Evolutionary conservation across 192 early-diverging fungal species (phyloP).

Genomic region (Gaertneriomyces semiglobifer): DNA sequence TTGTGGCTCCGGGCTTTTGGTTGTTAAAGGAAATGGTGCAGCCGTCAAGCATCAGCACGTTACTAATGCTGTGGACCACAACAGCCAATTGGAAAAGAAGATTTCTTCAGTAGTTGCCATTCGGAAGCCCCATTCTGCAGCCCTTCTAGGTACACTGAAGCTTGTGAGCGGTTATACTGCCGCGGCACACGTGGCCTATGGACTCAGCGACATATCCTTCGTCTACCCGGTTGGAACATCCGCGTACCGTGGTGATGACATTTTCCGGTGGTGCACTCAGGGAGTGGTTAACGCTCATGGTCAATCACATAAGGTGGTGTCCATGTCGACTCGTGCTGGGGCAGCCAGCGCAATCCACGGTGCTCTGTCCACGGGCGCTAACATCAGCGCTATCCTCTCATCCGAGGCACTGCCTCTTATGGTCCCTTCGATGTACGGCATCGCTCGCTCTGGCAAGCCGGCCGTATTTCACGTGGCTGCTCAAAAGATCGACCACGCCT

Average conservation of each 20-base stretch:
- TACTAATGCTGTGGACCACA: no score
- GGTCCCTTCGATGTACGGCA: conserved; percentile 76
- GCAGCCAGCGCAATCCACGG: conserved; percentile 77
- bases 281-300: conserved; percentile 68
- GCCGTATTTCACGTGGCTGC: conserved; percentile 82
- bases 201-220: conserved; percentile 76
- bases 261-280: conserved; percentile 62
- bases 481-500: conserved; percentile 57
- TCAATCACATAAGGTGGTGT: conserved; percentile 63
- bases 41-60: no score
- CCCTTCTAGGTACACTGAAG: conserved; percentile 7
- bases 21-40: no score
- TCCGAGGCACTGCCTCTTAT: conserved; percentile 74
- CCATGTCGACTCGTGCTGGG: conserved; percentile 76
- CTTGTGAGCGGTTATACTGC: conserved; percentile 38
- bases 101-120: no score
- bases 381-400: conserved; percentile 61
- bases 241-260: conserved; percentile 58
- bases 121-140: background rate
- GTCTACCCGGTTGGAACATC: conserved; percentile 71
- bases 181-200: conserved; percentile 71
- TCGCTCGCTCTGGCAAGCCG: conserved; percentile 57
- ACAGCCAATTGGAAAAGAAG: no score
- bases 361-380: conserved; percentile 51
- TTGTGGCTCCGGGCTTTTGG: no score